Base-by-base conservation (phyloP, 2,329 filamentous ascomycete genomes). In the Sporothrix globosa region DNA sequence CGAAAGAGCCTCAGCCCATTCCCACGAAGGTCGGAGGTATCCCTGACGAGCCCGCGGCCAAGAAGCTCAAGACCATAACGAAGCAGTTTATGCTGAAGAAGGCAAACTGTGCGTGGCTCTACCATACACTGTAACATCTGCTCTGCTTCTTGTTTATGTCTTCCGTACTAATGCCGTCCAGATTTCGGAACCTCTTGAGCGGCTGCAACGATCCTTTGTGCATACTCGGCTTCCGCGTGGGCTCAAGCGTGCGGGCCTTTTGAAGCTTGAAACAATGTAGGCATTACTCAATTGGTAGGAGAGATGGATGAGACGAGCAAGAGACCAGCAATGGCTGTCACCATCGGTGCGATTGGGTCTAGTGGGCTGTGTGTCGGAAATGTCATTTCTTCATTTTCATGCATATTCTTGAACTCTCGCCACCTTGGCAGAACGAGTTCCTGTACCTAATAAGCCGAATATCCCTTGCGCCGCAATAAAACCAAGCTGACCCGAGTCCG, bases 401-500 rank as follows among this genome's bases (percentile, higher is more conserved):
- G 53, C 7, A 19, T 9, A 48, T 3, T 30, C 39, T 56, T 17
- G 50, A 27, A 14, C 1, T 13, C 52, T 14, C 21, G 21, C 52
- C 21, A 27, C 4, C 3, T 13, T 27, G 21, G 58, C 58, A 24
- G 52, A 58, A 21, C 50, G 4, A 21, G 24, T 14, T 58, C 52
- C 17, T 68, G 66, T 68, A 68, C 53, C 53, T 68, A 69, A 7
- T 58, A 58, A 56, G 41, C 44, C 19, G 10, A 63, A 34, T 19
- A 24, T 24, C 56, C 48, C 27, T 66, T 52, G 63, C 63, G 44
- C 27, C 48, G 21, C 39, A 63, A 63, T 44, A 63, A 67, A 44
- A 11, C 6, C 11, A 24, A 60, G 48, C 19, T 14, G 1, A 34
- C 27, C 27, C 11, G 19, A 52, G 17, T 21, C 17, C 17, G 13